phyloP scores from a whole-genome alignment of 495 filamentous ascomycete species.

The Tuber melanosporum region DNA sequence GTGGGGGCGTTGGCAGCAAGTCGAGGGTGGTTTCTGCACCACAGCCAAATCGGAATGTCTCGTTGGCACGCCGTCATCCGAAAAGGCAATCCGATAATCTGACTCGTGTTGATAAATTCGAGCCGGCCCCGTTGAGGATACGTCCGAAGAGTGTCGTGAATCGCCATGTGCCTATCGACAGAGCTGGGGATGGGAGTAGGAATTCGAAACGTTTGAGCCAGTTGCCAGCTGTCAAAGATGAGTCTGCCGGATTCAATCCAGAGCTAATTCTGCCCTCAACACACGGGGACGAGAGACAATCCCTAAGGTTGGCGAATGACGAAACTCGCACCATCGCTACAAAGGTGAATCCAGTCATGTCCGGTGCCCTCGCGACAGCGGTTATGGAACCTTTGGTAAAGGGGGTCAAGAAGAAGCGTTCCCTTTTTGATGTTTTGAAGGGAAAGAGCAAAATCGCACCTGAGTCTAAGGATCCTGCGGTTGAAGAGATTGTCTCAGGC shows the following conservation, averaged over 20 bases:
- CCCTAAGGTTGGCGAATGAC: neutral
- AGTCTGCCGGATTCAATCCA: neutral
- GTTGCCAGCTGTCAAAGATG: neutral
- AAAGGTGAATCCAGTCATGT: neutral
- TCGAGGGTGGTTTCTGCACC: slow-evolving; percentile 28
- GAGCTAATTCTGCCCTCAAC: neutral
- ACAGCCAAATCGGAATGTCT: slow-evolving; percentile 12
- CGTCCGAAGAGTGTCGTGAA: slow-evolving; percentile 5
- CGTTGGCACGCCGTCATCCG: neutral
- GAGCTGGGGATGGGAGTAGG: neutral
- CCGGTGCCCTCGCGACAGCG: neutral
- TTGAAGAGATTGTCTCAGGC: neutral
- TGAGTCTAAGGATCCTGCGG: neutral
- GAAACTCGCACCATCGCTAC: neutral
- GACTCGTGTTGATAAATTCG: neutral
- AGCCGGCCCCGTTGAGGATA: slow-evolving; percentile 9
- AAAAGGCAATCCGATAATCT: neutral
- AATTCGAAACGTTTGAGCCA: neutral
- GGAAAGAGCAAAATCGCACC: slow-evolving; percentile 10
- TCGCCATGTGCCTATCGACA: neutral
- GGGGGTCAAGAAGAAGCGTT: slow-evolving; percentile 30
- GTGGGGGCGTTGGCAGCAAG: neutral
- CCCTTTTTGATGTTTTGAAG: slow-evolving; percentile 25
- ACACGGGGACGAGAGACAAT: neutral
- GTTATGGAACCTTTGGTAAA: neutral